phyloP scores from a whole-genome alignment of 441 rosid species.

The Pelargonium myrrhifolium region DNA sequence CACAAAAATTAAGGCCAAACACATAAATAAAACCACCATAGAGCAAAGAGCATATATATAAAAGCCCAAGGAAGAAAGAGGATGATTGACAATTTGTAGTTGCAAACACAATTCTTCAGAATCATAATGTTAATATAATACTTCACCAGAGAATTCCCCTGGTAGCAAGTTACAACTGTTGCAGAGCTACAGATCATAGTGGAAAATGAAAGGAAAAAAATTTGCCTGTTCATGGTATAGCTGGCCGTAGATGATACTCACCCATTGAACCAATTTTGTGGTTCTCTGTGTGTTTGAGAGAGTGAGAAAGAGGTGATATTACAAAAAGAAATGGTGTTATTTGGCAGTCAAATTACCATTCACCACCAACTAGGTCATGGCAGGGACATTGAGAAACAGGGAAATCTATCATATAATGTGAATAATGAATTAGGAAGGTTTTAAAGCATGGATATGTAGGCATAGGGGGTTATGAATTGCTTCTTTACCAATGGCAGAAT shows the following conservation, averaged over 20 bases:
- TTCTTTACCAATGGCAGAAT: neutral
- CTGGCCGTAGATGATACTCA: neutral
- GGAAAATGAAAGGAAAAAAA: neutral
- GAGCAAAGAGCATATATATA: too few species aligned
- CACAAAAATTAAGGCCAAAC: neutral
- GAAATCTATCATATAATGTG: neutral
- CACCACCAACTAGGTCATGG: neutral
- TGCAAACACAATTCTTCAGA: neutral
- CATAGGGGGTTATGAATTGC: neutral
- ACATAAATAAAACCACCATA: too few species aligned
- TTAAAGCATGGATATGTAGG: neutral
- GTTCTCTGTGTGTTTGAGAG: neutral
- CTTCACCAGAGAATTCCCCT: neutral
- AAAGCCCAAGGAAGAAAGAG: too few species aligned
- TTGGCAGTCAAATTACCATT: neutral
- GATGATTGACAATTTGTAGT: too few species aligned
- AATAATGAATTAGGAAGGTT: neutral
- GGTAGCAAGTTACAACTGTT: neutral
- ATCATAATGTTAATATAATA: neutral
- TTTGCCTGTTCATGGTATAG: neutral
- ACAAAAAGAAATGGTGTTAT: neutral
- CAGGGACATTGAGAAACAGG: neutral
- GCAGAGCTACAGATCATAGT: neutral
- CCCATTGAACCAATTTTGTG: neutral
- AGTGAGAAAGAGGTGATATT: neutral